Percentiles rank a stretch among this genome's conserved stretches.
phyloP scores from a whole-genome alignment of 768 basidiomycete genomes.

The Calocera cornea region DNA sequence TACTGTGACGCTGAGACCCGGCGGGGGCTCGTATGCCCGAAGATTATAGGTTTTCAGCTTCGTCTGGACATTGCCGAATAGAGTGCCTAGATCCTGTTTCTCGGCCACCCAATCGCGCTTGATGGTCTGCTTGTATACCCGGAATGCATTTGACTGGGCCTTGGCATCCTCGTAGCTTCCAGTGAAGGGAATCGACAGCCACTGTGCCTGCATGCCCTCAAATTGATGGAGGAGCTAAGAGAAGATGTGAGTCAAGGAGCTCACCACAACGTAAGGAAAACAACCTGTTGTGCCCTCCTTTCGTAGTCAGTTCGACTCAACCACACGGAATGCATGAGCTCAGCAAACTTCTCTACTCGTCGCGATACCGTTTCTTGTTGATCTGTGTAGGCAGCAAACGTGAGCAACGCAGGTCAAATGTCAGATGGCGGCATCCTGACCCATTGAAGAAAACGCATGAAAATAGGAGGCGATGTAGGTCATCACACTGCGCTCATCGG shows the following conservation, averaged over 20 bases:
- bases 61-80: constrained; percentile 87
- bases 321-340: constrained; percentile 90
- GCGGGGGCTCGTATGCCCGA: constrained; percentile 66
- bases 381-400: constrained; percentile 35
- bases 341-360: constrained; percentile 89
- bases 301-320: constrained; percentile 82
- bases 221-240: constrained; percentile 42
- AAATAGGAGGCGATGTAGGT: constrained; percentile 96
- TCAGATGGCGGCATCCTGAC: constrained; percentile 31
- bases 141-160: constrained; percentile 55
- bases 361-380: constrained; percentile 90
- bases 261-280: constrained; percentile 32
- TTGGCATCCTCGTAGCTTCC: constrained; percentile 76
- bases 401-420: neutral
- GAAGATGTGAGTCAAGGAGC: neutral
- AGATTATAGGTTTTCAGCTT: constrained; percentile 85
- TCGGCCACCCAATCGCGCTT: constrained; percentile 85
- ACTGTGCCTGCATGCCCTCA: constrained; percentile 49
- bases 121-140: constrained; percentile 67
- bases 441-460: constrained; percentile 96
- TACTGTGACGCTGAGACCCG: constrained; percentile 41
- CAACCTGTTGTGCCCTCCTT: constrained; percentile 58
- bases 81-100: constrained; percentile 69
- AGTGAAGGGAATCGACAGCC: constrained; percentile 51
- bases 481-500: constrained; percentile 96